Conservation (phyloP, 352 stramenopile species). For the Phytophthora capsici region DNA sequence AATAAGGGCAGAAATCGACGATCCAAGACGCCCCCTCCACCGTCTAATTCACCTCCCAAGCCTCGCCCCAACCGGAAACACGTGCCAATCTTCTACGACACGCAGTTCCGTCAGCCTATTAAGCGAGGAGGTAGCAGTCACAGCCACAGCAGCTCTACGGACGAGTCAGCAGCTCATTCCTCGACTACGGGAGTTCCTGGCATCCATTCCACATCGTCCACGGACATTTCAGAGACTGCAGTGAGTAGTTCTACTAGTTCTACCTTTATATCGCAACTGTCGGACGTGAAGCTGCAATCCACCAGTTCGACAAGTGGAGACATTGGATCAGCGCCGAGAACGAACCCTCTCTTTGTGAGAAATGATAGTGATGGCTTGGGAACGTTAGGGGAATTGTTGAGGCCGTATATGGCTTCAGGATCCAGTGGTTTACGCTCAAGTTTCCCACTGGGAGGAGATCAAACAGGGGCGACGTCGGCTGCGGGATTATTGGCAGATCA, state of each 20-base stretch:
- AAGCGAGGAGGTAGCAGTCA: slow-evolving; percentile 18
- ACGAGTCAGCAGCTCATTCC: slow-evolving; percentile 41
- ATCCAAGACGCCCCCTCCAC: slow-evolving; percentile 9
- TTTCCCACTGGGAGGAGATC: slow-evolving; percentile 21
- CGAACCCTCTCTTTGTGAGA: slow-evolving; percentile 65
- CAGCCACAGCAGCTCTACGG: slow-evolving; percentile 37
- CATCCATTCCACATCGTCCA: slow-evolving; percentile 32
- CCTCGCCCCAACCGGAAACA: slow-evolving; percentile 84
- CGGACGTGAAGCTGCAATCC: slow-evolving; percentile 41
- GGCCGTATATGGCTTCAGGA: slow-evolving; percentile 46
- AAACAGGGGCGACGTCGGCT: slow-evolving; percentile 18
- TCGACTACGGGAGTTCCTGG: slow-evolving; percentile 41
- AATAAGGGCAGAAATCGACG: slow-evolving; percentile 17
- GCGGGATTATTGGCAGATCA: slow-evolving; percentile 24
- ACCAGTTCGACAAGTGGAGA: slow-evolving; percentile 14
- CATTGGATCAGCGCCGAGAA: slow-evolving; percentile 34
- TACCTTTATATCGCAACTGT: slow-evolving; percentile 19
- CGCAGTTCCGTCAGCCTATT: slow-evolving; percentile 42
- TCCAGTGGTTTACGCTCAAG: slow-evolving; percentile 24
- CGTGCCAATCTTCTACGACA: slow-evolving; percentile 84
- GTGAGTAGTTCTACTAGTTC: slow-evolving; percentile 38
- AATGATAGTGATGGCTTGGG: slow-evolving; percentile 62
- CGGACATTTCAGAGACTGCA: slow-evolving; percentile 13
- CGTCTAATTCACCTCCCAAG: slow-evolving; percentile 62
- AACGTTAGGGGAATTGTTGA: slow-evolving; percentile 56